phyloP scores from a whole-genome alignment of 176 grass and related monocot genomes.

The Coix lacrymajobi region DNA sequence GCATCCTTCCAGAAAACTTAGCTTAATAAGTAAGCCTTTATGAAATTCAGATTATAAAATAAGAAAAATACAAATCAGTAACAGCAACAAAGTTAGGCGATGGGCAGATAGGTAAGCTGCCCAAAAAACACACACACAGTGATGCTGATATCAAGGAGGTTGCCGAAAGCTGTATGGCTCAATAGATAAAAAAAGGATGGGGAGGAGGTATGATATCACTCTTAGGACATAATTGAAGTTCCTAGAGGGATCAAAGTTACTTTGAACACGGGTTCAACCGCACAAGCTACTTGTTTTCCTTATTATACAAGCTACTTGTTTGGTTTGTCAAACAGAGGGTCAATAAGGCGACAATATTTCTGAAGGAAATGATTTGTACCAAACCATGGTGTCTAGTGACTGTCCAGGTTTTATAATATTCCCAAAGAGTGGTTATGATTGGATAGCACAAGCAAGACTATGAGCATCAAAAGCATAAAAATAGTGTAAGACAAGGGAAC shows the following conservation, averaged over 20 bases:
- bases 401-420: neutral
- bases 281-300: conserved; percentile 20
- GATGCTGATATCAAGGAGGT: neutral
- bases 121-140: neutral
- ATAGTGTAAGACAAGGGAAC: neutral
- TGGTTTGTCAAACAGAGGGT: neutral
- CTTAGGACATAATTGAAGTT: neutral
- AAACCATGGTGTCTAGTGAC: conserved; percentile 2
- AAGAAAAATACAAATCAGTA: conserved; percentile 13
- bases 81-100: conserved; percentile 33
- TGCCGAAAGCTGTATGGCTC: conserved; percentile 4
- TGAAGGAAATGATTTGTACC: neutral
- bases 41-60: neutral
- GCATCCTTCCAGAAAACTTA: neutral
- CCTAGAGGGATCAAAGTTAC: conserved; percentile 13
- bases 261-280: conserved; percentile 8
- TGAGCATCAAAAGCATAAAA: conserved; percentile 1
- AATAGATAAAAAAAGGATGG: neutral
- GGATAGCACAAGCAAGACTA: neutral
- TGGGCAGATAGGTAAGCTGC: conserved; percentile 24
- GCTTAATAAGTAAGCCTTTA: conserved; percentile 20
- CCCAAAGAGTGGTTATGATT: neutral
- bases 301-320: conserved; percentile 22
- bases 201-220: neutral
- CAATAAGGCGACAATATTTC: neutral